Conservation (phyloP, 371 early-diverging fungal species). For the Mortierella sp. region DNA sequence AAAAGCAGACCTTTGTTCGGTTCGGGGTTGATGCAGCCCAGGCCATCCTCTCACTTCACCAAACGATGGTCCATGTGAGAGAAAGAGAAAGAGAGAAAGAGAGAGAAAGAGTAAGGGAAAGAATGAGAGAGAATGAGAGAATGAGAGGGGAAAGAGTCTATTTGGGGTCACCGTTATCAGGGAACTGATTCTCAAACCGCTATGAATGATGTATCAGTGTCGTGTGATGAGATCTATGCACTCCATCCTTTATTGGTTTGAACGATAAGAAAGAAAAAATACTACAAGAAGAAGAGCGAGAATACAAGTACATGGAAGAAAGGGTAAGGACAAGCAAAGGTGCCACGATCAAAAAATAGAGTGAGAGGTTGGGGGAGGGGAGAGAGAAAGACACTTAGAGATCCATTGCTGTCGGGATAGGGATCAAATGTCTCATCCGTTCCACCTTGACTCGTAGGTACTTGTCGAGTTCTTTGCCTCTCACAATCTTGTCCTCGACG, state of each 20-base stretch:
- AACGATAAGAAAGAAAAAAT: background rate
- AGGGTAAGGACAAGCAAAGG: background rate
- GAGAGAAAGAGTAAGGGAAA: background rate
- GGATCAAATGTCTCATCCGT: conserved; percentile 49
- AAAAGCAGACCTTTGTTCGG: too few relatives aligned
- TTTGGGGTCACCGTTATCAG: background rate
- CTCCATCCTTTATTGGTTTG: background rate
- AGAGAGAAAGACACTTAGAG: background rate
- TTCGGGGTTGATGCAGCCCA: too few relatives aligned
- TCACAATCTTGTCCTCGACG: conserved; percentile 51
- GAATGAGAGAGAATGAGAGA: background rate
- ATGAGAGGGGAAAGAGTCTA: too few relatives aligned
- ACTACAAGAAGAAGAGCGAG: too few relatives aligned
- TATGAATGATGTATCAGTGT: background rate
- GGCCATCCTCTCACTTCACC: too few relatives aligned
- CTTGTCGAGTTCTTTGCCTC: conserved; percentile 47
- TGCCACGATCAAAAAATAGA: background rate
- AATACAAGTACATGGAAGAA: too few relatives aligned
- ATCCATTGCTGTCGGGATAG: conserved; percentile 20
- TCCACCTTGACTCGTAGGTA: conserved; percentile 48
- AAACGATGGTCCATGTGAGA: too few relatives aligned
- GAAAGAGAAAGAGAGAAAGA: background rate
- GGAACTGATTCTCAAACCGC: too few relatives aligned
- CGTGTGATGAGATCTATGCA: background rate
- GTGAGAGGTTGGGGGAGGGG: background rate